Conservation (phyloP, 805 yeast species). For the Lipomyces spencermartinsiae region DNA sequence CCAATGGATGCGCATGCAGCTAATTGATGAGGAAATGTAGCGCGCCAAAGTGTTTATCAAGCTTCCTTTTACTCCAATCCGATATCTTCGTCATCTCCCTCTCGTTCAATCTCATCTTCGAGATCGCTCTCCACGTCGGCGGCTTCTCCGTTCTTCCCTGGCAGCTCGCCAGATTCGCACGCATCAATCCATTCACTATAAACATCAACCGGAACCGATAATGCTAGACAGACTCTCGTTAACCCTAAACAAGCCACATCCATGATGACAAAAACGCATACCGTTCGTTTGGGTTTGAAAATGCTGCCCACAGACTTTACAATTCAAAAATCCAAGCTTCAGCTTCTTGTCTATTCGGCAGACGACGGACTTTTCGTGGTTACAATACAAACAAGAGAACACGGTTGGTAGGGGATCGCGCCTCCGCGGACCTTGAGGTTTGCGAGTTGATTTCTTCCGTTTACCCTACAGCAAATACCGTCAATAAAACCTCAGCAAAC, state of each 20-base stretch:
- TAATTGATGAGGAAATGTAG: not conserved
- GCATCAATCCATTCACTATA: conserved; percentile 99
- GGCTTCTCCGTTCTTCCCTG: conserved; percentile 34
- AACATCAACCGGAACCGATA: conserved; percentile 87
- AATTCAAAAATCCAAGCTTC: conserved; percentile 80
- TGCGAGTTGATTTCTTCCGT: conserved; percentile 41
- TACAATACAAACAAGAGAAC: conserved; percentile 79
- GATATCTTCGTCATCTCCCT: conserved; percentile 19
- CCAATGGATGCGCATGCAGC: not conserved
- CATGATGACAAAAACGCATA: conserved; percentile 25
- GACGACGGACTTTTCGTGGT: conserved; percentile 89
- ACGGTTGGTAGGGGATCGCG: conserved; percentile 38
- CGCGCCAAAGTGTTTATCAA: not conserved
- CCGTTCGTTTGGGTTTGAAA: conserved; percentile 87
- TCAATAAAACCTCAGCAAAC: not conserved
- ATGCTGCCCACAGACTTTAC: conserved; percentile 93
- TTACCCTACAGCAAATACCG: conserved; percentile 31
- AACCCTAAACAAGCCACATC: not conserved
- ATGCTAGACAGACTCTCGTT: conserved; percentile 45
- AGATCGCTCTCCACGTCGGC: conserved; percentile 40
- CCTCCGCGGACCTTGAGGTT: conserved; percentile 26
- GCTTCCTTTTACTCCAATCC: conserved; percentile 8
- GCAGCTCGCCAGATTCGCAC: conserved; percentile 82
- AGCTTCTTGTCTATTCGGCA: conserved; percentile 87
- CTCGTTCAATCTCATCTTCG: conserved; percentile 38